Evolutionary conservation across 2,329 filamentous ascomycete genomes (phyloP).

Genomic region (Boeremia exigua): DNA sequence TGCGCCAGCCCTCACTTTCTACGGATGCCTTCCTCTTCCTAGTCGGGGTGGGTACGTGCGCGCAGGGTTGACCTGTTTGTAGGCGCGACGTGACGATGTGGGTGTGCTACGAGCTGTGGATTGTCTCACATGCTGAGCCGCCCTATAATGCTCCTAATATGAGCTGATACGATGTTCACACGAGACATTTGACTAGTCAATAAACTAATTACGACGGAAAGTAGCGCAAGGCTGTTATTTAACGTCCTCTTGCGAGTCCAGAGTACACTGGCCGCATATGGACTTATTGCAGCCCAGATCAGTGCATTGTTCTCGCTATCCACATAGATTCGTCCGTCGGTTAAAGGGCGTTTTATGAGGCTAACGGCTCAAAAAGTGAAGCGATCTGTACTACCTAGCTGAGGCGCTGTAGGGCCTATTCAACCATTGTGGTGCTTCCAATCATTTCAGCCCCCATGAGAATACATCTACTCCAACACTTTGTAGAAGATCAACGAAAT

Average conservation of each 20-base stretch:
- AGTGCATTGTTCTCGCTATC: not conserved
- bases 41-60: too few relatives aligned
- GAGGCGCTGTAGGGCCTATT: not conserved
- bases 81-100: not conserved
- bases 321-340: not conserved
- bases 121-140: constrained; percentile 5
- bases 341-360: not conserved
- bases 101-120: not conserved
- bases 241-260: not conserved
- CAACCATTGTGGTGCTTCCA: not conserved
- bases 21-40: not conserved
- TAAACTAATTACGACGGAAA: not conserved
- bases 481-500: constrained; percentile 1
- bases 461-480: not conserved
- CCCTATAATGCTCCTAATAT: constrained; percentile 3
- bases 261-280: not conserved
- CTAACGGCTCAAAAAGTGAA: not conserved
- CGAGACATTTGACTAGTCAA: not conserved
- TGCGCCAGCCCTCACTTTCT: not conserved
- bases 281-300: not conserved
- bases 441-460: not conserved
- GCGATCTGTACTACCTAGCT: not conserved
- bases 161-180: not conserved
- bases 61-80: too few relatives aligned
- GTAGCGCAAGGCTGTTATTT: constrained; percentile 2